Conservation (phyloP, 305 asterid species). For the Fraxinus angustifolia region DNA sequence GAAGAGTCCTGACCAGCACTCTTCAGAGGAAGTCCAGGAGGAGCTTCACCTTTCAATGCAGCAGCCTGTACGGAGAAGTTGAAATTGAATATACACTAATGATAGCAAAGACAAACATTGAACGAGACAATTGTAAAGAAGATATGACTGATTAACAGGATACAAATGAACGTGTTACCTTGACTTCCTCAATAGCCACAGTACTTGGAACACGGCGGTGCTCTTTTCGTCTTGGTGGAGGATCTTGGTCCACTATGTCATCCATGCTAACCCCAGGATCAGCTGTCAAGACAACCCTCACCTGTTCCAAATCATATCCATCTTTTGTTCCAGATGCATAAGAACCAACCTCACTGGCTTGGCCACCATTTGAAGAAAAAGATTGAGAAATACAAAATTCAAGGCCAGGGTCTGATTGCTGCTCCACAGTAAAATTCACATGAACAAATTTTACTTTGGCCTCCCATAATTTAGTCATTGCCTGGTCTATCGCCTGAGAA, state of each 20-base stretch:
- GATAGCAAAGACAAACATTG: conserved; percentile 4
- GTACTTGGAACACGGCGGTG: conserved; percentile 99
- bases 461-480: conserved; percentile 92
- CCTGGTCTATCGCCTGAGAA: conserved; percentile 98
- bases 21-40: conserved; percentile 96
- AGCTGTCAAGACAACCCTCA: conserved; percentile 80
- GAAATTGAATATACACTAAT: conserved; percentile 16
- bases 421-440: conserved; percentile 83
- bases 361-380: conserved; percentile 32
- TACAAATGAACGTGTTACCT: conserved; percentile 49
- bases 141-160: conserved; percentile 1
- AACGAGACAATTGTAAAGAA: neutral
- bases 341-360: conserved; percentile 36
- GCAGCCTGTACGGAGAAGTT: conserved; percentile 65
- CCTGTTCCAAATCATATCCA: conserved; percentile 57
- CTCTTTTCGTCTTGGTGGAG: conserved; percentile 83
- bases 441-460: conserved; percentile 88
- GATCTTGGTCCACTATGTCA: conserved; percentile 89
- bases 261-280: conserved; percentile 98
- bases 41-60: conserved; percentile 99
- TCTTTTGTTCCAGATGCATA: conserved; percentile 43
- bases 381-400: conserved; percentile 25
- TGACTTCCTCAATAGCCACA: conserved; percentile 97
- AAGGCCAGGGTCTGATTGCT: conserved; percentile 33
- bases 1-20: conserved; percentile 99